phyloP scores from a whole-genome alignment of 2,329 filamentous ascomycete genomes.

The Aspergillus brasiliensis region DNA sequence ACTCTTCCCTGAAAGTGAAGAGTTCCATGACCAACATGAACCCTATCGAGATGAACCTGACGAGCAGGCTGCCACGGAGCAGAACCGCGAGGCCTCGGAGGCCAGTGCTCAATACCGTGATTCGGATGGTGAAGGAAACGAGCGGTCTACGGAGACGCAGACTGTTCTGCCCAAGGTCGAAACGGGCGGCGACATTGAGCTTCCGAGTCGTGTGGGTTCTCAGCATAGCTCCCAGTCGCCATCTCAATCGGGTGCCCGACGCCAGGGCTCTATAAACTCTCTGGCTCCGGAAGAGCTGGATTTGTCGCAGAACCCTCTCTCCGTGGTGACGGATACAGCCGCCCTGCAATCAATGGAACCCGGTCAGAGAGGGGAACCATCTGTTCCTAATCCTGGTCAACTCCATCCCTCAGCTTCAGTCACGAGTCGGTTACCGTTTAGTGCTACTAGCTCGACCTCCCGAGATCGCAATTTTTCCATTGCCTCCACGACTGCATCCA shows the following conservation, averaged over 20 bases:
- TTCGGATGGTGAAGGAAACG: conserved; percentile 24
- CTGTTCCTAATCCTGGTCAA: conserved; percentile 17
- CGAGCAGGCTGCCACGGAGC: conserved; percentile 23
- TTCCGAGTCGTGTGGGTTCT: conserved; percentile 66
- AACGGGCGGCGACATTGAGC: conserved; percentile 60
- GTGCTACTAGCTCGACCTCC: conserved; percentile 38
- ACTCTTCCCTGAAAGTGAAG: conserved; percentile 56
- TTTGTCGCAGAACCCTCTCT: conserved; percentile 16
- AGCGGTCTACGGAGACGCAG: conserved; percentile 32
- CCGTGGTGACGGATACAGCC: conserved; percentile 24
- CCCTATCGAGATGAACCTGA: conserved; percentile 61
- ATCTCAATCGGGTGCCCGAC: conserved; percentile 71
- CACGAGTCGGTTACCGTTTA: conserved; percentile 47
- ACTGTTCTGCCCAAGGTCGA: conserved; percentile 63
- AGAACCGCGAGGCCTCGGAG: conserved; percentile 30
- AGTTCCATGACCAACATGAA: conserved; percentile 57
- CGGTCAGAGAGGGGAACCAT: conserved; percentile 16
- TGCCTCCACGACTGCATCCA: conserved; percentile 41
- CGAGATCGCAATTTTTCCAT: conserved; percentile 40
- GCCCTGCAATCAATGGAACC: conserved; percentile 12
- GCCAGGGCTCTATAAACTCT: conserved; percentile 34
- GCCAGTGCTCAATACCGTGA: conserved; percentile 29
- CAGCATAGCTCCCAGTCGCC: conserved; percentile 53
- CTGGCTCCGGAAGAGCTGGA: conserved; percentile 18
- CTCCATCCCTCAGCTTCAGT: conserved; percentile 31